phyloP scores from a whole-genome alignment of 257 asterid genomes.

The Solanum paucissectum region DNA sequence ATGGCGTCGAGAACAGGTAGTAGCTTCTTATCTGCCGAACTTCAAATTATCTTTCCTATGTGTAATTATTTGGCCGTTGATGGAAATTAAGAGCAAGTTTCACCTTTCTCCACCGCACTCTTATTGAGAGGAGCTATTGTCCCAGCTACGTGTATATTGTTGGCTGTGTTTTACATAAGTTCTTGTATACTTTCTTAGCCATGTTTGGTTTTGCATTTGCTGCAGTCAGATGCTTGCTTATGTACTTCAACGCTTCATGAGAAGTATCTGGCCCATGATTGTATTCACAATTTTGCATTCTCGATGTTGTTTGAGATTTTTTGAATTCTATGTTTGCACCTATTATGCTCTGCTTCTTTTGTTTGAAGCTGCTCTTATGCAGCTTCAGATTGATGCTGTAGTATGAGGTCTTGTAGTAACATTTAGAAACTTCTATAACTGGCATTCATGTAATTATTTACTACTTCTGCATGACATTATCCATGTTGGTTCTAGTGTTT shows the following conservation, averaged over 20 bases:
- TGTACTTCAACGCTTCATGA: background rate
- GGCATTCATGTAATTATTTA: background rate
- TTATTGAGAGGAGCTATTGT: background rate
- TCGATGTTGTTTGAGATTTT: background rate
- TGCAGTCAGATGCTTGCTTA: background rate
- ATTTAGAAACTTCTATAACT: background rate
- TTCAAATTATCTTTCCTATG: background rate
- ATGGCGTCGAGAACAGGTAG: conserved; percentile 89
- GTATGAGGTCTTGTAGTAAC: background rate
- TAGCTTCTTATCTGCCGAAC: background rate
- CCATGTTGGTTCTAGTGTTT: background rate
- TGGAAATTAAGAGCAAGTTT: background rate
- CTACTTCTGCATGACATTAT: background rate
- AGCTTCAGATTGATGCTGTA: background rate
- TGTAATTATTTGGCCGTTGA: background rate
- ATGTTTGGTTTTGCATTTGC: background rate
- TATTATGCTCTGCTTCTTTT: background rate
- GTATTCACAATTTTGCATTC: background rate
- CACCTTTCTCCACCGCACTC: background rate
- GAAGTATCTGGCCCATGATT: background rate
- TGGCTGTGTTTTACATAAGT: background rate
- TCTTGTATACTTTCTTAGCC: background rate
- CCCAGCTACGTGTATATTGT: background rate
- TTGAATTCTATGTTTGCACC: background rate
- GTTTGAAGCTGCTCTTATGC: background rate